Evolutionary conservation across 148 eudicot species (phyloP), one percentile per base, ranked within the genome.

Genomic region (Spergularia marina): DNA sequence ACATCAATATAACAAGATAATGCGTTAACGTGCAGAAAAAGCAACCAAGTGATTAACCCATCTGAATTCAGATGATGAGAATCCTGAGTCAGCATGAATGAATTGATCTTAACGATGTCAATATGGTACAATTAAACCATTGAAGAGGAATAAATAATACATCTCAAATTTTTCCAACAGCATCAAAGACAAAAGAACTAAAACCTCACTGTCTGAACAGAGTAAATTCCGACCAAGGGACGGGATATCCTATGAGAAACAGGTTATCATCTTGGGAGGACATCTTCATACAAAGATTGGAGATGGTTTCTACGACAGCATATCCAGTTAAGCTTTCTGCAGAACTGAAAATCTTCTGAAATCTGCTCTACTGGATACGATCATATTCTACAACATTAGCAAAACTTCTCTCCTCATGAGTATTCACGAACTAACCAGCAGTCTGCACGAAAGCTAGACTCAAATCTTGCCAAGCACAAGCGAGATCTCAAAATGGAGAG

Each of bases 401-500:
- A 10, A 51, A 58, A 36, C 44, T 49, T 70, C 77, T 60, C 53
- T 58, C 23, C 63, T 66, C 36, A 18, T 53, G 25, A 40, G 17
- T n/a, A 7, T 65, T 53, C 53, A 23, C 12, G 52, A 70, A 65
- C 71, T 18, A 49, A 47, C 2, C 36, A 51, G 34, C 53, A 56
- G 58, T 34, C 23, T 17, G 47, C 18, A 77, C 21, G 47, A 68
- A 9, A 55, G 60, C 53, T 51, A 8, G 4, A 44, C 34, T 21
- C 36, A 6, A 20, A 23, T 47, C 65, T 53, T 17, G 75, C 15
- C 51, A 57, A 17, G 0, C 14, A 66, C 34, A 1, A 36, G 17
- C 17, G 23, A 21, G 47, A 40, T 56, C 67, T 82, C 57, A 82
- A 76, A 84, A 79, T 65, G 74, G 71, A 70, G 91, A 83, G 54